Conservation (phyloP, 768 basidiomycete species). For the Hemileccinum rubropunctum region DNA sequence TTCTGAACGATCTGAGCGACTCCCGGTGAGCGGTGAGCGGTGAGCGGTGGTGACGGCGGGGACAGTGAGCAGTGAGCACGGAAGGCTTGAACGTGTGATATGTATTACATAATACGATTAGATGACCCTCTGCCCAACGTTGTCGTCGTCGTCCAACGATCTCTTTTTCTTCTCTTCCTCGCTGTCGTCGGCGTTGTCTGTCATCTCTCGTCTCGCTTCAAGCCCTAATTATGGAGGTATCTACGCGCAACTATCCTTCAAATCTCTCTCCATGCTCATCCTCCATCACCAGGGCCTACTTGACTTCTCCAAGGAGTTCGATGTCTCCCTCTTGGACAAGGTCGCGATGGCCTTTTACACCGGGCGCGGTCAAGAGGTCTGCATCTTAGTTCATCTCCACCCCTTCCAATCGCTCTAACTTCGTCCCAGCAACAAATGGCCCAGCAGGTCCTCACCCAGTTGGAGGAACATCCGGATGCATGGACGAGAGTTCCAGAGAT, state of each 20-base stretch:
- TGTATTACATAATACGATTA: conserved; percentile 35
- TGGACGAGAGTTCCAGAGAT: conserved; percentile 98
- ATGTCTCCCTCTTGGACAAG: conserved; percentile 89
- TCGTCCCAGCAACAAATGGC: conserved; percentile 83
- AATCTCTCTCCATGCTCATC: conserved; percentile 8
- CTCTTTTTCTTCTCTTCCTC: conserved; percentile 7
- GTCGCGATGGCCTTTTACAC: conserved; percentile 92
- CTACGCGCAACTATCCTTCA: conserved; percentile 2
- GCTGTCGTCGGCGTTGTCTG: conserved; percentile 9
- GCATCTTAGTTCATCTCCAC: conserved; percentile 21
- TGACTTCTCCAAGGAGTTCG: conserved; percentile 92
- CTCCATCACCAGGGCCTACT: conserved; percentile 63
- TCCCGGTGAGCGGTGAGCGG: too few species aligned
- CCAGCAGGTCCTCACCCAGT: conserved; percentile 90
- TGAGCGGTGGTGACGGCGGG: too few species aligned
- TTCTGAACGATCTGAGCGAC: not conserved
- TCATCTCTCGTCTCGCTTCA: conserved; percentile 1
- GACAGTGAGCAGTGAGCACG: not conserved
- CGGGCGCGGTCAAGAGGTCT: conserved; percentile 78
- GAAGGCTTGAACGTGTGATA: conserved; percentile 19
- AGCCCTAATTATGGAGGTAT: conserved; percentile 36
- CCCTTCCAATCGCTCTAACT: conserved; percentile 4
- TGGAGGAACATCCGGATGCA: conserved; percentile 94
- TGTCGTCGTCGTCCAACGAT: conserved; percentile 19
- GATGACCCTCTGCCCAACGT: conserved; percentile 37